Evolutionary conservation across 352 stramenopile species (phyloP).

Genomic region (Phytophthora ohioensis): DNA sequence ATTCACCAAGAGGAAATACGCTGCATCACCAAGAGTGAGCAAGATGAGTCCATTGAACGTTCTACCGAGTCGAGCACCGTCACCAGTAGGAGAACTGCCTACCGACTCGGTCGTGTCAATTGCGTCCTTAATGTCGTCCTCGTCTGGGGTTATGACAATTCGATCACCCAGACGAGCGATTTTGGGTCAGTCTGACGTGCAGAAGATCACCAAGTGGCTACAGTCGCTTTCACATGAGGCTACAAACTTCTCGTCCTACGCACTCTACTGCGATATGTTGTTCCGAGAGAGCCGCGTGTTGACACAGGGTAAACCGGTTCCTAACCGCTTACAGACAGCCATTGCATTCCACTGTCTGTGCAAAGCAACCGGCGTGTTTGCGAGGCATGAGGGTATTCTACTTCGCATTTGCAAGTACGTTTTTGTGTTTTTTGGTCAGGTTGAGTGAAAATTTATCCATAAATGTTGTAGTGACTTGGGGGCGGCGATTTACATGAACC

Average conservation of each 20-base stretch:
- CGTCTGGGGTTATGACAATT: constrained; percentile 5
- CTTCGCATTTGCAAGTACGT: constrained; percentile 62
- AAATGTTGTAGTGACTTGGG: constrained; percentile 50
- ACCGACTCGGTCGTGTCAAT: constrained; percentile 36
- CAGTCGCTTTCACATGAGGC: constrained; percentile 54
- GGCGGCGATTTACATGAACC: constrained; percentile 66
- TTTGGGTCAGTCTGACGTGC: constrained; percentile 50
- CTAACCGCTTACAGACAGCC: constrained; percentile 76
- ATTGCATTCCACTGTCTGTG: constrained; percentile 83
- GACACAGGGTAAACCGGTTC: constrained; percentile 64
- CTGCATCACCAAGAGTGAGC: constrained; percentile 20
- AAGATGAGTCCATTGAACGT: constrained; percentile 28
- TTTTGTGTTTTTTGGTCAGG: neutral
- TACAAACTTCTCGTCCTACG: constrained; percentile 66
- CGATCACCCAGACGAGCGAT: constrained; percentile 41
- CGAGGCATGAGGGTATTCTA: constrained; percentile 65
- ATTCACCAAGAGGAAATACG: constrained; percentile 25
- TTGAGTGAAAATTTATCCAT: neutral
- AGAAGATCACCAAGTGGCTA: constrained; percentile 77
- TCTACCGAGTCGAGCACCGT: constrained; percentile 34
- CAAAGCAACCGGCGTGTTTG: constrained; percentile 66
- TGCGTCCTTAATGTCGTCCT: constrained; percentile 13
- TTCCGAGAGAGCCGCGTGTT: constrained; percentile 72
- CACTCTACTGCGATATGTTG: constrained; percentile 79
- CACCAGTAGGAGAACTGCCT: constrained; percentile 44